Evolutionary conservation across 202 grass and related monocot genomes (phyloP), one percentile per base, ranked within the genome.

Genomic region (Brachypodium distachyon): DNA sequence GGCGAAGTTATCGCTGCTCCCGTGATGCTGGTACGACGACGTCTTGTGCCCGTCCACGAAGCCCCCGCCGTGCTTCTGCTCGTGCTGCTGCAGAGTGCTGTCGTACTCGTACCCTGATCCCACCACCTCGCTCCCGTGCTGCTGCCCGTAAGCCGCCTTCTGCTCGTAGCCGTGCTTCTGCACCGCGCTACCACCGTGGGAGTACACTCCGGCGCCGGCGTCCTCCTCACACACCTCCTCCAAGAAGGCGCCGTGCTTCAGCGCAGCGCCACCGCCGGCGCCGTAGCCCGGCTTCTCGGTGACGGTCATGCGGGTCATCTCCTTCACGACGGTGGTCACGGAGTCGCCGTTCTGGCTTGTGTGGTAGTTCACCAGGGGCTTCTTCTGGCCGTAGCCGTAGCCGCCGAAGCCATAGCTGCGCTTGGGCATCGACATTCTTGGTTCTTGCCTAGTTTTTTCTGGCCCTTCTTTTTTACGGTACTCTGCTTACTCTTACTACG

Each of bases 301-400:
- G 80, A 87, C 19, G 42, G 7, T 39, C 74, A 79, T 43, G 19
- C 44, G 50, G 80, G 65, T 67, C 2, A 87, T 79, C 74, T 79
- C 60, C 19, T 52, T 74, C 19, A 83, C 7, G 19, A 83, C 52
- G 80, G 85, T 69, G 74, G 74, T 79, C 51, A 74, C 74, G 16
- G 6, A 23, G 14, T 87, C 74, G 21, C 19, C 11, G 74, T 38
- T 74, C 1, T 78, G 69, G 40, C n/a, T n/a, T n/a, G 67, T 46
- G 67, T 79, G 32, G 68, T 79, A 78, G 79, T 46, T 87, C 42
- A 83, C 6, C 68, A 79, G 50, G 3, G 80, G 67, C 43, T 83
- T 87, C 67, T 58, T 60, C 22, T 50, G 14, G 65, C 77, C 48
- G 4, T 68, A 47, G 19, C 74, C 59, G 4, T 65, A 74, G 3